Evolutionary conservation across 1,284 basidiomycete genomes (phyloP), one percentile per base, ranked within the genome.

Genomic region (Leccinum laetum): DNA sequence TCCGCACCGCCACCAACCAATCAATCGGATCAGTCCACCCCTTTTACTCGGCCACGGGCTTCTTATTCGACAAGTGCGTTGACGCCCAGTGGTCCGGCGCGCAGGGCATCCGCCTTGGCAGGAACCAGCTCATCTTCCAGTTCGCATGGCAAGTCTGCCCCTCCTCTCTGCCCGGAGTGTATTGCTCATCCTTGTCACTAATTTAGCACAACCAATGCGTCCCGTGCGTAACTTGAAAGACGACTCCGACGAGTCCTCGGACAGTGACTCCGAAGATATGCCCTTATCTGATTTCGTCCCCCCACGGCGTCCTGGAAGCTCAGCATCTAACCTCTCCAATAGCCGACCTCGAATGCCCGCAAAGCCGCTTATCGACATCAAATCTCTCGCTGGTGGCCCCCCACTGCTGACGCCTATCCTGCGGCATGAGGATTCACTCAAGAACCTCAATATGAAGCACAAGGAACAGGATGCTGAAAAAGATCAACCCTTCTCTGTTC

Each of bases 341-440:
- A 74, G 66, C 21, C 74, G 72, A 39, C 69, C 71, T 44, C 75
- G 78, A 32, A 71, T 73, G 60, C 79, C 79, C 11, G 37, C 74
- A 11, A 84, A 82, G 67, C 85, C 85, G 0, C 76, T 86, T 26
- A 84, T 86, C 26, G 85, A 86, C 65, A 81, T 85, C 64, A 78
- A 76, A n/a, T 69, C 72, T 7, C 61, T 80, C 16, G 67, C 72
- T 10, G 70, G 71, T 56, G 65, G 67, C n/a, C 71, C 72, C 44
- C 78, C 79, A 8, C 58, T 77, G 9, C 65, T 71, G 18, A 70
- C 67, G 39, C 74, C 75, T n/a, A 69, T 71, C 56, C 59, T 77
- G 61, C 67, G 72, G 14, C 70, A 73, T 18, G 75, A 77, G 60
- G 49, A 74, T 35, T 70, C 73, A 37, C 55, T 78, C 56, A 77